Base-by-base conservation (phyloP, 495 filamentous ascomycete species). In the Apiosordaria backusii region DNA sequence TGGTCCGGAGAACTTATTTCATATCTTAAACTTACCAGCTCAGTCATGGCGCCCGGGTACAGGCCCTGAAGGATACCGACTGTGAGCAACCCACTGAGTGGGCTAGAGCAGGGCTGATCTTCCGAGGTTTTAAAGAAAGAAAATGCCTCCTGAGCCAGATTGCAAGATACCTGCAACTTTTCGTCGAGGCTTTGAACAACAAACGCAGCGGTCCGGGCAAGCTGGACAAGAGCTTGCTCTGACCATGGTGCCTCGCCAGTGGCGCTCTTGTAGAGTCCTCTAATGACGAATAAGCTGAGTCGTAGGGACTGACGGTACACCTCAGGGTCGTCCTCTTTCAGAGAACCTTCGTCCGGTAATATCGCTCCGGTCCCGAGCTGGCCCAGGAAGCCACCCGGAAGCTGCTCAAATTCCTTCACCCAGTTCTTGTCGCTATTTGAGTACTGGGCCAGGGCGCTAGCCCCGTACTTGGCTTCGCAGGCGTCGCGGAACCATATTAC, bases 31-130 rank as follows among this genome's bases (percentile, higher is more conserved):
- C 80, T 67, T 70, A 83, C 81, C 62, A 77, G 57, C 40, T 68
- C 57, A 15, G 55, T 62, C 68, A 83, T 67, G 21, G 75, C 76
- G 3, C 65, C 69, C 6, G 81, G 80, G 68, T 77, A 70, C 27
- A 83, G 68, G 15, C 80, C 81, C 61, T 81, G 73, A 9, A 83
- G 64, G 1, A 83, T 75, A 10, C 81, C 80, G 54, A 81, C 70
- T 15, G 77, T 75, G 27, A 83, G 65, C 5, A 74, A 53, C 16
- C 70, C 68, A 2, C 27, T 53, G 6, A 64, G 50, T 4, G 59
- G 25, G 35, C 35, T 45, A 45, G 35, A 7, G 35, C 35, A 45
- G 35, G 35, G 35, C 35, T 45, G 10, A 0, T 52, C 22, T 9
- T 50, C 18, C 18, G 19, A 21, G 4, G 29, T 27, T 16, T 64